Evolutionary conservation across 192 early-diverging fungal genomes (phyloP), one percentile per base, ranked within the genome.

Genomic region (Coemansia sp.): DNA sequence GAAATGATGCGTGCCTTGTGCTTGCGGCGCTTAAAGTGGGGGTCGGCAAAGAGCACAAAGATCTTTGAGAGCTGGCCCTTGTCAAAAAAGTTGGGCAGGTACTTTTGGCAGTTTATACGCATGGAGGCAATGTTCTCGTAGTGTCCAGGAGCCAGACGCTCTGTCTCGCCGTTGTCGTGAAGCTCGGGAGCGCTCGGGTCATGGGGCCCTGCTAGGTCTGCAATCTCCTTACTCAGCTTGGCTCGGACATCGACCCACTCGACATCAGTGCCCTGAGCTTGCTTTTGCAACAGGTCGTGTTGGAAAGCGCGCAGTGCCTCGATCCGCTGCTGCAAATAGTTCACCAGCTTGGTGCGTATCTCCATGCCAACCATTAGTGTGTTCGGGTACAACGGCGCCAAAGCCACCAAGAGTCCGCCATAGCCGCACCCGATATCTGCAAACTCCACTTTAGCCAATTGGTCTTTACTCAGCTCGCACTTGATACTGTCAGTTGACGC

Each of bases 71-170:
- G 86, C 86, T 97, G 94, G 25, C 86, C 91, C 83, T 96, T 95
- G 67, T 87, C 84, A 69, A 99, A 99, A 82, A 98, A 97, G 86
- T 97, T 98, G 54, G 94, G 94, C 74, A 93, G 69, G 70, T 95
- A 99, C 77, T 98, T 98, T 92, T 96, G 95, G 44, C 95, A 95
- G 81, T 99, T 99, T 87, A 97, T 97, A 22, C 96, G 88, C 83
- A 95, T 90, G 44, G 97, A 92, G 0, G 94, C 93, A 21, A 98
- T 90, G 75, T 99, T 99, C 66, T 99, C 93, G 74, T 95, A 98
- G 31, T 88, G 85, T 52, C 85, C 90, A 28, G 88, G 82, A 21
- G 78, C 82, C 30, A 82, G 53, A 2, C 80, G 70, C 7, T 54
- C 56, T 41, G 70, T 76, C 49, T 82, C 80, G 30, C 80, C 64